Evolutionary conservation across 371 early-diverging fungal genomes (phyloP).

Genomic region (Haplosporangium sp.): DNA sequence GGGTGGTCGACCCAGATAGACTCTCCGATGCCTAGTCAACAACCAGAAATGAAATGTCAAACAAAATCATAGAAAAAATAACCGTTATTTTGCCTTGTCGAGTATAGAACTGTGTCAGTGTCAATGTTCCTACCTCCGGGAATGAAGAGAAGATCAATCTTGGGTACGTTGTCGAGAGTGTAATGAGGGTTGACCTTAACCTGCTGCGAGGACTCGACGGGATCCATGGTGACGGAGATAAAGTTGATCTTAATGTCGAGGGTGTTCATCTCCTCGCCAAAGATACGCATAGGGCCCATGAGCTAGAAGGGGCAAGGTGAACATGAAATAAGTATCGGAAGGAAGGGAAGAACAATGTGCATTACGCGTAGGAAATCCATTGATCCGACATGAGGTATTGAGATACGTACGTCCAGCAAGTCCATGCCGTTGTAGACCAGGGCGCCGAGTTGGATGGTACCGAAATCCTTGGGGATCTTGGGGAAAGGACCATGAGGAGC

Average conservation of each 20-base stretch:
- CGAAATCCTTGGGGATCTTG: slow-evolving; percentile 27
- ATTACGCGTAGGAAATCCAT: too few relatives aligned
- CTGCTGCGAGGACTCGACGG: slow-evolving; percentile 18
- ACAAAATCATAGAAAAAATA: background rate
- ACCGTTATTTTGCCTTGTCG: background rate
- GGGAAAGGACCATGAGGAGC: slow-evolving; percentile 44
- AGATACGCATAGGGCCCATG: slow-evolving; percentile 34
- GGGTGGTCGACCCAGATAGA: background rate
- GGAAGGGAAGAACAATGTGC: background rate
- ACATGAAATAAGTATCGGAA: background rate
- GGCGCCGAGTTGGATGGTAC: slow-evolving; percentile 35
- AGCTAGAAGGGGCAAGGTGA: background rate
- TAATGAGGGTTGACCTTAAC: slow-evolving; percentile 19
- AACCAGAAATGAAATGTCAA: background rate
- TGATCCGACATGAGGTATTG: too few relatives aligned
- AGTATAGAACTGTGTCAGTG: background rate
- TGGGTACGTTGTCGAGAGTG: slow-evolving; percentile 13
- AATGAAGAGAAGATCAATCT: slow-evolving; percentile 30
- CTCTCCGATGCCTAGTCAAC: slow-evolving; percentile 1
- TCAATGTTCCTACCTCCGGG: slow-evolving; percentile 17
- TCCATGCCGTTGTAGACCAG: slow-evolving; percentile 37
- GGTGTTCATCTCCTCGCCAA: slow-evolving; percentile 30
- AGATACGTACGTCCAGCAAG: slow-evolving; percentile 32
- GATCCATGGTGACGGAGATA: slow-evolving; percentile 15
- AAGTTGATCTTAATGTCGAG: slow-evolving; percentile 34